Conservation (phyloP, 352 stramenopile genomes). For the Phytophthora citricola region DNA sequence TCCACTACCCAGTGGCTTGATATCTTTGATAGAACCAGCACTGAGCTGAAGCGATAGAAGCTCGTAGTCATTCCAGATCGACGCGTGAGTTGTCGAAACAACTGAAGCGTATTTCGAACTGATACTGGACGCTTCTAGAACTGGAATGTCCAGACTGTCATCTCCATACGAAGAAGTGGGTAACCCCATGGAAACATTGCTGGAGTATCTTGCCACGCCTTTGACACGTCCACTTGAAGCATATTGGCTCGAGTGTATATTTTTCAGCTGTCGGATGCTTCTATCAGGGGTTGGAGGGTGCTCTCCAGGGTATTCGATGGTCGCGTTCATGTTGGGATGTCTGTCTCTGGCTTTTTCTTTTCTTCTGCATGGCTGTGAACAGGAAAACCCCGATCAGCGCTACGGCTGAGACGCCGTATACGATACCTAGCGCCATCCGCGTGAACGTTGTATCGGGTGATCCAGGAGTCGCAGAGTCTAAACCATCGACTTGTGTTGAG, state of each 20-base stretch:
- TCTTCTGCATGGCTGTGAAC: neutral
- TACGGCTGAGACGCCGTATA: constrained; percentile 6
- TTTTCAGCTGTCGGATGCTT: neutral
- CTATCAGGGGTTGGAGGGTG: neutral
- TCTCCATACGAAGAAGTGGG: neutral
- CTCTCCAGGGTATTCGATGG: neutral
- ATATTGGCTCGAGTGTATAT: neutral
- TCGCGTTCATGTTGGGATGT: neutral
- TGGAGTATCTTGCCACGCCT: constrained; percentile 1
- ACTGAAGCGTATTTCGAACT: constrained; percentile 5
- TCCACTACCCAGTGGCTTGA: constrained; percentile 25
- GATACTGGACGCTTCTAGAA: constrained; percentile 9
- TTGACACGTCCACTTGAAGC: neutral
- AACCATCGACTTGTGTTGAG: constrained; percentile 4
- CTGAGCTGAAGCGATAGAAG: constrained; percentile 30
- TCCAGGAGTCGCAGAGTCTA: neutral
- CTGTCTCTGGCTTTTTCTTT: too few relatives aligned
- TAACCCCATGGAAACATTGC: constrained; percentile 3
- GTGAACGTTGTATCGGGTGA: neutral
- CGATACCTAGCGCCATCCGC: constrained; percentile 5
- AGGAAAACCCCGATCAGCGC: constrained; percentile 5
- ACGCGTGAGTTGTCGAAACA: neutral
- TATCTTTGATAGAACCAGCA: constrained; percentile 27
- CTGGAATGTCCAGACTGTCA: constrained; percentile 3
- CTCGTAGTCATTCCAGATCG: constrained; percentile 34